Evolutionary conservation across 768 basidiomycete genomes (phyloP), one percentile per base, ranked within the genome.

Genomic region (Agaricus sinodeliciosus): DNA sequence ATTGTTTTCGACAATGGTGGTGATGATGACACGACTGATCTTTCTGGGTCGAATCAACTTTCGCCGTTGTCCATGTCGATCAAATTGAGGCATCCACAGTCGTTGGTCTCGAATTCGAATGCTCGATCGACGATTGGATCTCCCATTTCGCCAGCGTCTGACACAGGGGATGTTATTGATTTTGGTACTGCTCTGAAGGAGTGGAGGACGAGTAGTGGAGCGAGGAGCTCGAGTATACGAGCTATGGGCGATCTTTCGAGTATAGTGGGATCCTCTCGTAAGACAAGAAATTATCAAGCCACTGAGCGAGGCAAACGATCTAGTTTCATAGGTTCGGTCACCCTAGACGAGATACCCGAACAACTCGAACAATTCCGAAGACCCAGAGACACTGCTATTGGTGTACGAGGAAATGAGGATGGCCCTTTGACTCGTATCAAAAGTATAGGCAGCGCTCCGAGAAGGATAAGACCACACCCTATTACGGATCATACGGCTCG

Each of bases 361-460:
- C 45, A 47, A 26, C 39, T 47, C 18, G 19, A 35, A n/a, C 39
- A 34, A 18, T 13, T 42, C 1, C 27, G 15, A 9, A 44, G 39
- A 36, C 48, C 8, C 28, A 31, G 34, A 22, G 9, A 15, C 6
- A n/a, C 34, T 12, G 28, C 3, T 15, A 19, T 27, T 5, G 19
- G 6, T 11, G 40, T n/a, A 16, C 8, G 31, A 31, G 31, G 7
- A 11, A 31, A 31, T 31, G 31, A 31, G 37, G 16, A 22, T 16
- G 39, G 47, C 9, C 43, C 59, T 55, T 22, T 61, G 9, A 43
- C 61, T 15, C 65, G 69, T 48, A 67, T 76, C 51, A 76, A 70
- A 65, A 74, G 66, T 50, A 62, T 72, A 34, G 75, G 76, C 2
- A 70, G 57, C 40, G 72, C 64, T 40, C 71, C 72, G 2, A 64